Percentiles rank a stretch among this genome's conserved stretches.
phyloP scores from a whole-genome alignment of 257 asterid species.

The Capsicum rhomboideum region DNA sequence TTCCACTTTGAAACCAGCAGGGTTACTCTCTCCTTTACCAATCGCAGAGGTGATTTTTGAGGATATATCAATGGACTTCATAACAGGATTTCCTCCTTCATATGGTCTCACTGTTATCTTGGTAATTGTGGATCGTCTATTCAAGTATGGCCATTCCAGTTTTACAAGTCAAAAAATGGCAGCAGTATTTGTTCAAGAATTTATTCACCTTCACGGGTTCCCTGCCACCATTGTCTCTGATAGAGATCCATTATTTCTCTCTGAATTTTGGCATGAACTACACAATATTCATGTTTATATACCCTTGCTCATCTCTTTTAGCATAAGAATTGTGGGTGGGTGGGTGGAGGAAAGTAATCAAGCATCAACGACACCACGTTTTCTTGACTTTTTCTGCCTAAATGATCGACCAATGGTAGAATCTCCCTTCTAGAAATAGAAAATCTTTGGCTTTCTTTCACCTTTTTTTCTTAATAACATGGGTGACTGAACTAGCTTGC shows the following conservation, averaged over 20 bases:
- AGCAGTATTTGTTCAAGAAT: not conserved
- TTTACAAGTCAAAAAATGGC: not conserved
- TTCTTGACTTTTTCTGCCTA: too few relatives aligned
- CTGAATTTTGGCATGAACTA: not conserved
- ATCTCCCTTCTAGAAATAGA: too few relatives aligned
- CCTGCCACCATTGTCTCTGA: not conserved
- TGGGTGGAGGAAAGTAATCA: too few relatives aligned
- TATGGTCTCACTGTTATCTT: not conserved
- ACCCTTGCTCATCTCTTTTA: too few relatives aligned
- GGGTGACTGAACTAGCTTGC: too few relatives aligned
- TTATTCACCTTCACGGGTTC: not conserved
- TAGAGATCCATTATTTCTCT: not conserved
- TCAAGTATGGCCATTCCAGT: not conserved
- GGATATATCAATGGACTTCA: not conserved
- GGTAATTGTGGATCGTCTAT: not conserved
- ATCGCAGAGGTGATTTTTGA: not conserved
- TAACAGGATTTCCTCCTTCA: not conserved
- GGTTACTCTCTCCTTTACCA: not conserved
- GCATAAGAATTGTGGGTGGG: too few relatives aligned
- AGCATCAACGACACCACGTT: too few relatives aligned
- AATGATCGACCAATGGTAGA: too few relatives aligned
- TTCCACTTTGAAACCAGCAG: not conserved
- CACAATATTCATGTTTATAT: not conserved
- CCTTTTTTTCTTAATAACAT: too few relatives aligned
- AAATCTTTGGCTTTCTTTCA: too few relatives aligned